A percentile compares a stretch with the other conserved stretches of the same genome.
These are phyloP conservation scores for Dioscorea zingiberensis DNA, from an alignment of 106 monocot genomes.

Conservation along the genomic window DNA sequence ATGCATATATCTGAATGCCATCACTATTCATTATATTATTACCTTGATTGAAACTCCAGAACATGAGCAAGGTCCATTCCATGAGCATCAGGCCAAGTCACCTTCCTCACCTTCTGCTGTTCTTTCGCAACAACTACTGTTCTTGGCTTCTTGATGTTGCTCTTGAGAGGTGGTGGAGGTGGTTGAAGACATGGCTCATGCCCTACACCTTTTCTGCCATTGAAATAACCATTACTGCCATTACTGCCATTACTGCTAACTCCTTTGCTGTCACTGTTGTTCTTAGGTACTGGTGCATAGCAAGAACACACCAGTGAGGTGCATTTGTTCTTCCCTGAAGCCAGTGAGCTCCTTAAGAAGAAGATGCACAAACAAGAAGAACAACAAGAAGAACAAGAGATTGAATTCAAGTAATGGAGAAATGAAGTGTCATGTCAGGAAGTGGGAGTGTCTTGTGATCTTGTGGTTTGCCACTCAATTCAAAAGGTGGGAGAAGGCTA, in stretches of 20 bases:
- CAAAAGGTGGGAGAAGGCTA: no score
- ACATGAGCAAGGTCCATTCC: background rate
- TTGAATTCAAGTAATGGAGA: no score
- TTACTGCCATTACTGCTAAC: background rate
- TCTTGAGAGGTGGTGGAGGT: background rate
- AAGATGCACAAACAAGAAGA: no score
- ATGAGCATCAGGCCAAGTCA: background rate
- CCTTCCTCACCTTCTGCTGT: background rate
- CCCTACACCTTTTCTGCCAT: no score
- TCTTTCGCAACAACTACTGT: background rate
- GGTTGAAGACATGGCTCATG: background rate
- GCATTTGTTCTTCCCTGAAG: constrained; percentile 2
- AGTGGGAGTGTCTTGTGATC: no score
- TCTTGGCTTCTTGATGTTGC: background rate
- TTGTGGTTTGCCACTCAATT: no score
- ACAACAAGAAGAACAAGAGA: no score
- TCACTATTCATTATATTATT: background rate
- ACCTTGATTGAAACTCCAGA: background rate
- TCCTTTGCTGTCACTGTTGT: background rate
- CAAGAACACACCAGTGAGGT: background rate
- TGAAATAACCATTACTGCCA: background rate
- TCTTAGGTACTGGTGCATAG: background rate
- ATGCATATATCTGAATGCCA: background rate
- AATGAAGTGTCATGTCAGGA: no score
- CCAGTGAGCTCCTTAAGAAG: background rate